These are phyloP conservation scores for Torulaspora franciscae DNA, from an alignment of 805 yeast genomes.

Conservation along the genomic window DNA sequence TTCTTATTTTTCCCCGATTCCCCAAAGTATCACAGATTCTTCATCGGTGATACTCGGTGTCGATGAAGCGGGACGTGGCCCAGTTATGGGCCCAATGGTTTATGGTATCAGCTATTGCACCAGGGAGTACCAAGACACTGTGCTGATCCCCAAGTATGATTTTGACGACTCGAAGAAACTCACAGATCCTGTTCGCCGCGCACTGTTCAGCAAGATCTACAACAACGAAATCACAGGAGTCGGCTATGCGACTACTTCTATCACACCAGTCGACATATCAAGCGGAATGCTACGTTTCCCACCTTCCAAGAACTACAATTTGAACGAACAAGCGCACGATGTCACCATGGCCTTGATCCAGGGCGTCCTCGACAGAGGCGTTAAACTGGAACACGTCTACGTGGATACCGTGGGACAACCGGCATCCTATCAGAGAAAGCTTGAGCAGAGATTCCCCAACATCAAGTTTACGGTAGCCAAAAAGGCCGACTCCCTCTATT, in stretches of 20 bases:
- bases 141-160: constrained; percentile 54
- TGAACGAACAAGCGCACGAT: constrained; percentile 96
- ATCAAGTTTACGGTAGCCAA: constrained; percentile 78
- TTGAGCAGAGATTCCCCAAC: constrained; percentile 62
- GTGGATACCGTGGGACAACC: constrained; percentile 99
- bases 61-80: constrained; percentile 99
- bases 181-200: constrained; percentile 63
- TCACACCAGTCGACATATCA: constrained; percentile 84
- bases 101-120: constrained; percentile 82
- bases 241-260: constrained; percentile 83
- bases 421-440: constrained; percentile 67
- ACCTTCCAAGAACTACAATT: constrained; percentile 48
- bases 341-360: constrained; percentile 78
- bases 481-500: constrained; percentile 89
- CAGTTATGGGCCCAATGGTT: constrained; percentile 97
- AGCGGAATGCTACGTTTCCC: constrained; percentile 77
- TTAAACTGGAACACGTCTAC: constrained; percentile 64
- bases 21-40: constrained; percentile 36
- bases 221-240: constrained; percentile 49
- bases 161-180: constrained; percentile 92
- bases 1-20: constrained; percentile 50
- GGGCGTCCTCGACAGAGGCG: constrained; percentile 55
- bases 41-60: constrained; percentile 67
- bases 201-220: constrained; percentile 57
- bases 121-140: constrained; percentile 43